These are phyloP conservation scores for Podila verticillata DNA, from an alignment of 192 early-diverging fungal species.

Conservation along the genomic window DNA sequence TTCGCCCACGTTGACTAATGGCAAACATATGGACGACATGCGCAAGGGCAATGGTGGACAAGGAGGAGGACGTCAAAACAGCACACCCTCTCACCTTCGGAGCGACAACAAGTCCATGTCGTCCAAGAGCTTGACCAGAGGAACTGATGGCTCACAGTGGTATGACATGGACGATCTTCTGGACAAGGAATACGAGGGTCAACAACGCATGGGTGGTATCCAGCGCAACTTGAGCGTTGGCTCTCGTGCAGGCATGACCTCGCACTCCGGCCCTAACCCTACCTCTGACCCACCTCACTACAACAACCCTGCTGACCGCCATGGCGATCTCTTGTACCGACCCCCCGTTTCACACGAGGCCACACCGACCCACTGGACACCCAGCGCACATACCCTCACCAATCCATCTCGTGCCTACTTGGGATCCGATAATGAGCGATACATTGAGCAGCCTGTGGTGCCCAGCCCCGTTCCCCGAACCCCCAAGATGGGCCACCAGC, in stretches of 20 bases:
- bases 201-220: not conserved
- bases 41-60: not conserved
- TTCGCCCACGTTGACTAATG: not conserved
- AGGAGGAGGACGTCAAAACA: not conserved
- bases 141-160: slow-evolving; percentile 21
- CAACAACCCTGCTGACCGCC: not conserved
- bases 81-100: not conserved
- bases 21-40: not conserved
- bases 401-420: slow-evolving; percentile 10
- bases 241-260: slow-evolving; percentile 6
- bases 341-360: slow-evolving; percentile 5
- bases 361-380: slow-evolving; percentile 14
- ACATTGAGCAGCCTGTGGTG: slow-evolving; percentile 21
- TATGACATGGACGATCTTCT: slow-evolving; percentile 48
- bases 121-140: slow-evolving; percentile 12
- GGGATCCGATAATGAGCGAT: slow-evolving; percentile 4
- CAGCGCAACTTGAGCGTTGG: slow-evolving; percentile 21
- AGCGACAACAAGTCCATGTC: slow-evolving; percentile 16
- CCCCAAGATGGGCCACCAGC: slow-evolving; percentile 11
- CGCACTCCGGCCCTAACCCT: slow-evolving; percentile 7
- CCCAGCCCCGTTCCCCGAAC: slow-evolving; percentile 26
- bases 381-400: slow-evolving; percentile 14
- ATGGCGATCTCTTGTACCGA: slow-evolving; percentile 18
- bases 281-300: slow-evolving; percentile 23
- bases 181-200: slow-evolving; percentile 32